Conservation (phyloP, 805 yeast species). For the Jamesozyma lodderae region DNA sequence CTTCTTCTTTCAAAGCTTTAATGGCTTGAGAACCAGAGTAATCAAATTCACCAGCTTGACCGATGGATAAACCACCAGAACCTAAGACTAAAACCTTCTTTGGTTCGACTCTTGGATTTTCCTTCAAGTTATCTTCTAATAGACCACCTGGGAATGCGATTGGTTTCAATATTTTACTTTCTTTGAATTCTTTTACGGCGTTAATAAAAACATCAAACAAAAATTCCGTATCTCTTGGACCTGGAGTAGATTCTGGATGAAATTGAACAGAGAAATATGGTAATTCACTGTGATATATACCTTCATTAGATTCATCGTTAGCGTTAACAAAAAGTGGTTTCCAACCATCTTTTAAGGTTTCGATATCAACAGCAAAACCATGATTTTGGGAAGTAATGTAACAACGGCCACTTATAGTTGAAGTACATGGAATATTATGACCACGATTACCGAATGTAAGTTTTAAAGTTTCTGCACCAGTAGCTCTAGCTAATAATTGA, state of each 20-base stretch:
- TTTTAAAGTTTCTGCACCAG: constrained; percentile 88
- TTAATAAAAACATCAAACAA: constrained; percentile 87
- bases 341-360: constrained; percentile 73
- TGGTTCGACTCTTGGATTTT: constrained; percentile 70
- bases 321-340: constrained; percentile 90
- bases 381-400: constrained; percentile 98
- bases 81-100: constrained; percentile 93
- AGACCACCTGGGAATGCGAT: constrained; percentile 89
- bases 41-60: constrained; percentile 99
- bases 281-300: constrained; percentile 80
- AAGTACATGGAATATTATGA: constrained; percentile 94
- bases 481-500: constrained; percentile 88
- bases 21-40: constrained; percentile 98
- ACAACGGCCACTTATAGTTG: constrained; percentile 84
- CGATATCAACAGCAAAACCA: constrained; percentile 91
- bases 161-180: constrained; percentile 47
- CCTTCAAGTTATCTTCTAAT: constrained; percentile 60
- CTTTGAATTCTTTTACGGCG: constrained; percentile 59
- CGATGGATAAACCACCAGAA: constrained; percentile 96
- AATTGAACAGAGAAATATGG: constrained; percentile 97
- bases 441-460: constrained; percentile 98
- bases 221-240: constrained; percentile 98
- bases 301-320: constrained; percentile 96
- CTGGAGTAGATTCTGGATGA: constrained; percentile 99
- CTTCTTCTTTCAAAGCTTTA: constrained; percentile 96